Conservation (phyloP, 2,329 filamentous ascomycete species). For the Trichoderma sp. region DNA sequence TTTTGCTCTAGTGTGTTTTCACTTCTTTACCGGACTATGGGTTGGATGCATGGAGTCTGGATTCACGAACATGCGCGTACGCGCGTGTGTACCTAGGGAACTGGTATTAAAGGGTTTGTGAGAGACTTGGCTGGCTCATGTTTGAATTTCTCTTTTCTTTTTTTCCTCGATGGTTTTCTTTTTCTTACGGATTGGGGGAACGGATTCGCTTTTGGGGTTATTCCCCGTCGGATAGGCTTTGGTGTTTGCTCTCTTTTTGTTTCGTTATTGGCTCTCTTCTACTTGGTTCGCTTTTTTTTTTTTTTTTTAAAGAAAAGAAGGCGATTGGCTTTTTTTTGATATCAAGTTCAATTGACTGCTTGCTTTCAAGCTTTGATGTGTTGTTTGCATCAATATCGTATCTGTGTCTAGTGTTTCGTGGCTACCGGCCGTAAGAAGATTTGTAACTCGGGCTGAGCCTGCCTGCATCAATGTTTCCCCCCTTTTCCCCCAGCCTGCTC, state of each 20-base stretch:
- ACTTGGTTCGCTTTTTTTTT: neutral
- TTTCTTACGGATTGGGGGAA: neutral
- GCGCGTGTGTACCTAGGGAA: constrained; percentile 7
- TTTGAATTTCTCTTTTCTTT: neutral
- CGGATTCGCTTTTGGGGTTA: neutral
- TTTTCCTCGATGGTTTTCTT: neutral
- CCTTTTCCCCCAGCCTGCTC: neutral
- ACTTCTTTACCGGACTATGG: constrained; percentile 3
- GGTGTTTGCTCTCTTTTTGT: neutral
- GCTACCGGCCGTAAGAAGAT: neutral
- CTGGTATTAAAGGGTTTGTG: constrained; percentile 11
- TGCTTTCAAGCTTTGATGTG: neutral
- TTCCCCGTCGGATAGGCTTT: neutral
- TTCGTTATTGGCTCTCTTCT: neutral
- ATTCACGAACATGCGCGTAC: constrained; percentile 21
- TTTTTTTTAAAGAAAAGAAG: neutral
- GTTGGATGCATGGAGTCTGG: constrained; percentile 31
- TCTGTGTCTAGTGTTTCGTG: neutral
- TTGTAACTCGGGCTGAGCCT: neutral
- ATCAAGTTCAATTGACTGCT: neutral
- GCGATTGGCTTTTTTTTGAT: neutral
- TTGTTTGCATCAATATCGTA: neutral
- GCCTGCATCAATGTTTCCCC: neutral
- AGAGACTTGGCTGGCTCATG: constrained; percentile 3
- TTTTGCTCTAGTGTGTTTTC: constrained; percentile 14